Conservation (phyloP, 352 stramenopile genomes). For the Globisporangium ultimum region DNA sequence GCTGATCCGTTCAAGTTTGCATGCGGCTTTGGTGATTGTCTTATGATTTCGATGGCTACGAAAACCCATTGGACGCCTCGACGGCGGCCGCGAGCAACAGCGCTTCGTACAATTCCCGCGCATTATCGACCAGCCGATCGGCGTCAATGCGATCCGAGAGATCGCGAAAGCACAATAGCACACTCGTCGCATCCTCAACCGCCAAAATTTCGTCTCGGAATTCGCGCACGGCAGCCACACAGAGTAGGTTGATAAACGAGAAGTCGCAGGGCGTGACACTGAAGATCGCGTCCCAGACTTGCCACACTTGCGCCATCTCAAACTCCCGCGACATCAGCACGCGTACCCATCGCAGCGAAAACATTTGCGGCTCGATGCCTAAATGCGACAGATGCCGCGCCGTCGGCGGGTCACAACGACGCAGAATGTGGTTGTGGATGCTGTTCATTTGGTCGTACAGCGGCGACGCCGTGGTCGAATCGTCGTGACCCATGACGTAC, state of each 20-base stretch:
- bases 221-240: conserved; percentile 64
- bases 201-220: conserved; percentile 61
- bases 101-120: conserved; percentile 61
- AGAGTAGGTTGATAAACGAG: conserved; percentile 75
- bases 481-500: conserved; percentile 16
- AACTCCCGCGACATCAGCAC: conserved; percentile 79
- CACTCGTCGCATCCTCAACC: conserved; percentile 52
- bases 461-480: conserved; percentile 25
- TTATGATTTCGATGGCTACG: background rate
- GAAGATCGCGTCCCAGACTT: conserved; percentile 79
- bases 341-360: conserved; percentile 69
- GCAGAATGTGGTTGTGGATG: conserved; percentile 65
- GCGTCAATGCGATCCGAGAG: conserved; percentile 44
- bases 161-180: conserved; percentile 58
- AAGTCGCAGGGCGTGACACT: conserved; percentile 65
- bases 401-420: conserved; percentile 57
- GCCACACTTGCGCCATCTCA: conserved; percentile 69
- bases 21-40: no score
- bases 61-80: conserved; percentile 34
- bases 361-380: conserved; percentile 67
- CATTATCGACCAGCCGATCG: conserved; percentile 52
- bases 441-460: conserved; percentile 74
- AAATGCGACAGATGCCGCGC: conserved; percentile 44
- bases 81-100: conserved; percentile 58
- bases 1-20: no score